These are phyloP conservation scores for Zymoseptoria pseudotritici DNA, from an alignment of 2,329 filamentous ascomycete species.

Conservation along the genomic window DNA sequence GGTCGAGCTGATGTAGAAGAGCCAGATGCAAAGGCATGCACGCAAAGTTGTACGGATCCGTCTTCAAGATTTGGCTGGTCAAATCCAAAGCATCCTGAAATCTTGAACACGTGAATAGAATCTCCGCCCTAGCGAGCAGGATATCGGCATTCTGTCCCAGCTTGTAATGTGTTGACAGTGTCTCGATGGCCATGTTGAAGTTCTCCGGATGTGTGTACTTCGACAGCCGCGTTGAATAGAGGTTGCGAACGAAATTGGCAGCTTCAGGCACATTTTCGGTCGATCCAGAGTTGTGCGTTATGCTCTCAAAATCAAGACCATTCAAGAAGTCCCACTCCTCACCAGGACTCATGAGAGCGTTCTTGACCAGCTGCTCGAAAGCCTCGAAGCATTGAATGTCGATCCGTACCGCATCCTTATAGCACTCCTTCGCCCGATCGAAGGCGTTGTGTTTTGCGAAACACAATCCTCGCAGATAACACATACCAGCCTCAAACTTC, in stretches of 20 bases:
- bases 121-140: slow-evolving; percentile 79
- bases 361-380: slow-evolving; percentile 96
- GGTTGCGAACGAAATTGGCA: slow-evolving; percentile 86
- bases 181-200: slow-evolving; percentile 80
- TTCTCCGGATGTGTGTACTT: slow-evolving; percentile 86
- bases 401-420: slow-evolving; percentile 93
- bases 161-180: slow-evolving; percentile 87
- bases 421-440: slow-evolving; percentile 94
- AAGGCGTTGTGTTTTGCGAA: slow-evolving; percentile 97
- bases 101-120: slow-evolving; percentile 88
- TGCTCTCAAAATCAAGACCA: slow-evolving; percentile 80
- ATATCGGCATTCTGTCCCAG: slow-evolving; percentile 82
- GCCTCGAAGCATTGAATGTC: slow-evolving; percentile 98
- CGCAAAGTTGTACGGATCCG: slow-evolving; percentile 81
- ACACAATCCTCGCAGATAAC: slow-evolving; percentile 85
- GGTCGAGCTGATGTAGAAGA: slow-evolving; percentile 77
- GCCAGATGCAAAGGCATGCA: slow-evolving; percentile 88
- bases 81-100: slow-evolving; percentile 81
- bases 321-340: slow-evolving; percentile 88
- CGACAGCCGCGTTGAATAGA: slow-evolving; percentile 90
- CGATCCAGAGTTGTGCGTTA: slow-evolving; percentile 55
- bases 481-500: slow-evolving; percentile 94
- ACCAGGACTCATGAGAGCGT: slow-evolving; percentile 79
- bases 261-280: slow-evolving; percentile 68
- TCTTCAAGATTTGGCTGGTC: slow-evolving; percentile 72